A percentile compares a stretch with the other conserved stretches of the same genome.
Conservation (phyloP, 257 asterid species). For the Ballota nigra region DNA sequence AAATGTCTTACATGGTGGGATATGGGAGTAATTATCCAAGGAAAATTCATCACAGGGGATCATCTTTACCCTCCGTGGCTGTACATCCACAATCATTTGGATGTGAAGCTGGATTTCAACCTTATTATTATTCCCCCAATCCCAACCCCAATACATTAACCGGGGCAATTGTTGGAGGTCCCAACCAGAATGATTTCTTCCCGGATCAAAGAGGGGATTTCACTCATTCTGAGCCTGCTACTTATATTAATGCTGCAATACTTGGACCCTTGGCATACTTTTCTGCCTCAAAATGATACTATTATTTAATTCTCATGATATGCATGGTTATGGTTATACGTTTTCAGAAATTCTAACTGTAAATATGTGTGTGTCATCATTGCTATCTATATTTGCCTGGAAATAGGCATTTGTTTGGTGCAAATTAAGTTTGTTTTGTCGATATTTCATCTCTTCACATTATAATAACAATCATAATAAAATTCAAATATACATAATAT, state of each 20-base stretch:
- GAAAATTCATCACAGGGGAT: slow-evolving; percentile 77
- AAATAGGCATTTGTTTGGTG: too few species aligned
- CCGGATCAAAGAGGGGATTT: slow-evolving; percentile 72
- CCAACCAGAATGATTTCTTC: slow-evolving; percentile 70
- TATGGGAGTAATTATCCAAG: slow-evolving; percentile 60
- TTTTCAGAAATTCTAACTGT: too few species aligned
- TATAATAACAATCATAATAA: too few species aligned
- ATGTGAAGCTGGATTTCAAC: slow-evolving; percentile 68
- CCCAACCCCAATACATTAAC: slow-evolving; percentile 57
- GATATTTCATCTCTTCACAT: too few species aligned
- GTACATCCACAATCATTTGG: slow-evolving; percentile 52
- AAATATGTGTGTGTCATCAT: too few species aligned
- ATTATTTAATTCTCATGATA: too few species aligned
- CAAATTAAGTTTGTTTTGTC: too few species aligned
- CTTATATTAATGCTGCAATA: slow-evolving; percentile 76
- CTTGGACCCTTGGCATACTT: slow-evolving; percentile 87
- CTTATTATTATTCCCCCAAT: slow-evolving; percentile 46
- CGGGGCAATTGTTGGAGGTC: slow-evolving; percentile 90
- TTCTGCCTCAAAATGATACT: slow-evolving; percentile 23
- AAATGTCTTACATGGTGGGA: slow-evolving; percentile 91
- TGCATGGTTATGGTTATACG: too few species aligned
- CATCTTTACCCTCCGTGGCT: slow-evolving; percentile 62
- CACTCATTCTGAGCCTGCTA: slow-evolving; percentile 78
- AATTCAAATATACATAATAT: too few species aligned
- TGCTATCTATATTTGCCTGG: too few species aligned